Conservation (phyloP, 345 rosid genomes). For the Gossypium raimondii region DNA sequence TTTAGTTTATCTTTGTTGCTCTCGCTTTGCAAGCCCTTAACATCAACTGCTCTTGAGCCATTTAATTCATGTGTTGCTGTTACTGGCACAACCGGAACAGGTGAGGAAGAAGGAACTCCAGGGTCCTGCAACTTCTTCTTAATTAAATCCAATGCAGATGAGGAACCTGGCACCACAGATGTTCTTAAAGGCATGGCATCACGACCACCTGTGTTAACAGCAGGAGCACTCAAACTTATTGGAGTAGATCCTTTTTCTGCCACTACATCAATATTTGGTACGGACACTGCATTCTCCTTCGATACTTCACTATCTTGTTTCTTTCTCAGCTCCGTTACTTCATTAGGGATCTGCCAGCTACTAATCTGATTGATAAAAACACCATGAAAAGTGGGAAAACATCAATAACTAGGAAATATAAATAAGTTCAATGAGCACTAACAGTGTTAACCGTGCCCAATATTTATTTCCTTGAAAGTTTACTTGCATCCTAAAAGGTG, state of each 20-base stretch:
- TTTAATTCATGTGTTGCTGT: slow-evolving; percentile 49
- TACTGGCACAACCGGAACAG: slow-evolving; percentile 38
- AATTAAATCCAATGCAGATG: slow-evolving; percentile 86
- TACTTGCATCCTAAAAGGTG: not conserved
- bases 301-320: slow-evolving; percentile 48
- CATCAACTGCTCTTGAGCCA: slow-evolving; percentile 63
- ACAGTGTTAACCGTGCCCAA: not conserved
- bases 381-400: not conserved
- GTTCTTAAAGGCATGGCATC: slow-evolving; percentile 63
- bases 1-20: slow-evolving; percentile 57
- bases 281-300: slow-evolving; percentile 41
- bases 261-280: slow-evolving; percentile 33
- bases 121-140: slow-evolving; percentile 89
- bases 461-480: slow-evolving; percentile 8
- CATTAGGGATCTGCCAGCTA: slow-evolving; percentile 94
- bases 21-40: slow-evolving; percentile 59
- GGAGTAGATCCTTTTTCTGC: slow-evolving; percentile 56
- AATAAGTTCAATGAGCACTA: not conserved
- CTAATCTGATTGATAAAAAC: slow-evolving; percentile 52
- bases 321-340: slow-evolving; percentile 68
- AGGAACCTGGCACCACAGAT: slow-evolving; percentile 46
- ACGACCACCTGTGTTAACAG: slow-evolving; percentile 77
- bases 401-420: not conserved
- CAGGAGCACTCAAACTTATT: slow-evolving; percentile 67
- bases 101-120: slow-evolving; percentile 56